Evolutionary conservation across 2,329 filamentous ascomycete genomes (phyloP), one percentile per base, ranked within the genome.

Genomic region (Coniella vitis): DNA sequence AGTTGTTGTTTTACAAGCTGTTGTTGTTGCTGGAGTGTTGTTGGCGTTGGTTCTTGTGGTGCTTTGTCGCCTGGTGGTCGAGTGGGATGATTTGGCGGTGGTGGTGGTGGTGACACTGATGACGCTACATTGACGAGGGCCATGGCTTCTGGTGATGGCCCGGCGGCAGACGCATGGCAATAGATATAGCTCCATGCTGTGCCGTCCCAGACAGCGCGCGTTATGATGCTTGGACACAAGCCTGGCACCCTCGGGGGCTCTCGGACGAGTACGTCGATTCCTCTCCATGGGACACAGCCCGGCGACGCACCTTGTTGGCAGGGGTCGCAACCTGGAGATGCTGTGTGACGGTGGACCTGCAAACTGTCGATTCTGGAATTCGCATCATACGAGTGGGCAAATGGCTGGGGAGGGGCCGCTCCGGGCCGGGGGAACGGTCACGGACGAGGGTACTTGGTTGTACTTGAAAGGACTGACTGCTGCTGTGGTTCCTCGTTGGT

Each of bases 321-420:
- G 36, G 48, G 43, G 35, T 43, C 21, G 21, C 31, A 39, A 36
- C 43, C 17, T 51, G 20, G 44, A 34, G 38, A 45, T 37, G 50
- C 47, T 53, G 48, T 51, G 51, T 44, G 39, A 50, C 35, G 35
- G 47, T 53, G 51, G 51, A 51, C 22, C 47, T 47, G n/a, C 45
- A 19, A 53, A 53, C 51, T 53, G 49, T 53, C 51, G 51, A 53
- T 51, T 50, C 42, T 45, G 13, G 51, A 43, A 38, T 44, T 42
- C 43, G 39, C 48, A 53, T 53, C 51, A 53, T 53, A 53, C 51
- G 51, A 53, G 38, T 22, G 39, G 22, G 29, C 34, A 25, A 29
- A 39, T 32, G 31, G 31, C 14, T 25, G 8, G 37, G 44, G 47
- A 43, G 45, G 38, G 40, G 35, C 21, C 20, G 40, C 40, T 42